Evolutionary conservation across 2,329 filamentous ascomycete genomes (phyloP), one percentile per base, ranked within the genome.

Genomic region (Alternaria solani): DNA sequence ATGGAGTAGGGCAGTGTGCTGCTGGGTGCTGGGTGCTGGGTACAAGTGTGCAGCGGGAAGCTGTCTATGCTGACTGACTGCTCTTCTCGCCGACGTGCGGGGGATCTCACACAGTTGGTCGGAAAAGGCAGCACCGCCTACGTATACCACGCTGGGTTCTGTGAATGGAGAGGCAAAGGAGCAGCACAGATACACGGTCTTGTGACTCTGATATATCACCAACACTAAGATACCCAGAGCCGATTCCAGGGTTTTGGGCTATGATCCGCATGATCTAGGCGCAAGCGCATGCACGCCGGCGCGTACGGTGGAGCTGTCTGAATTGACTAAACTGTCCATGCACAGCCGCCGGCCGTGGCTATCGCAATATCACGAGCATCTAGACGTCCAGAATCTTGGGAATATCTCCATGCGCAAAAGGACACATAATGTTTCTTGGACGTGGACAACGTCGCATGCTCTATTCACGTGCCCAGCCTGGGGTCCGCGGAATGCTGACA

Each of bases 201-300:
- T 61, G 62, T 51, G 62, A 63, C 55, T 44, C 47, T 48, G 34
- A 32, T 23, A 34, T 47, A 36, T 20, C 47, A 41, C 34, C 36
- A 53, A 30, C 34, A 36, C 38, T 26, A 38, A 36, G 38, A 39
- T 26, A 34, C 32, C 52, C 32, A 26, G 39, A 59, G 47, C 52
- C 46, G 47, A 26, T 51, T 49, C 53, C 57, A 54, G 23, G 48
- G 23, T 26, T 20, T 48, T 38, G 57, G 61, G 46, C 51, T 62
- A 49, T 43, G 52, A 63, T 63, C 57, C 60, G 57, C 61, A 41
- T 42, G 52, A 53, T 53, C 60, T 55, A 55, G 55, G 51, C 44
- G 49, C 34, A 39, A 44, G 36, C 56, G 53, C 57, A 58, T 55
- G 55, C 55, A 55, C 28, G 49, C 43, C 53, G 34, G 56, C 55